phyloP scores from a whole-genome alignment of 495 filamentous ascomycete species.

The Penicillium desertorum region DNA sequence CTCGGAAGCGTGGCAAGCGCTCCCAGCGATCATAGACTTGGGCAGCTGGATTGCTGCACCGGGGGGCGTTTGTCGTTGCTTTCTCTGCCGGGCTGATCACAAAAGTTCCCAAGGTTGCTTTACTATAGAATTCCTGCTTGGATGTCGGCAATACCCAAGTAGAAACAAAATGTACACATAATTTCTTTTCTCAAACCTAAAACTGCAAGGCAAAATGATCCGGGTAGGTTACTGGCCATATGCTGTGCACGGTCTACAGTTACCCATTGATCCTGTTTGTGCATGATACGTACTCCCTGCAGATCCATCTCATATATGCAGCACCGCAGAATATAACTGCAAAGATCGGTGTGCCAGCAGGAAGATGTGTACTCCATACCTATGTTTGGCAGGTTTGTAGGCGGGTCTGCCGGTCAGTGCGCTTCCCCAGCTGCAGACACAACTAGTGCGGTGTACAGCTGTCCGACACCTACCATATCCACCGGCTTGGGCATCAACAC shows the following conservation, averaged over 20 bases:
- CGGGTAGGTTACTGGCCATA: background rate
- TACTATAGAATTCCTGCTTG: constrained; percentile 2
- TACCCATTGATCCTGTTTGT: background rate
- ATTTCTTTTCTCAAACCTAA: background rate
- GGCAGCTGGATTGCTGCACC: background rate
- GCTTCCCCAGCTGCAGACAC: constrained; percentile 4
- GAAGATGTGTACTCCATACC: background rate
- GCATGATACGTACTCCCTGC: background rate
- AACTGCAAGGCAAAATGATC: background rate
- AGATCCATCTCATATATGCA: background rate
- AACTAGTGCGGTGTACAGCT: constrained; percentile 6
- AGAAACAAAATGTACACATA: constrained; percentile 14
- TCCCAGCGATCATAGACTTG: constrained; percentile 35
- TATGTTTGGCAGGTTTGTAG: background rate
- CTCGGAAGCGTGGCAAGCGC: constrained; percentile 36
- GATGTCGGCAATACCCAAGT: background rate
- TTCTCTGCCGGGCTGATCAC: constrained; percentile 1
- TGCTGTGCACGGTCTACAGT: background rate
- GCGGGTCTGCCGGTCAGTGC: background rate
- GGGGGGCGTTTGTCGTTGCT: background rate
- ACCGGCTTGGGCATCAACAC: constrained; percentile 24
- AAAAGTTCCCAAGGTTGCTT: constrained; percentile 3
- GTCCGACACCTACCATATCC: background rate
- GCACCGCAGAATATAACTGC: background rate
- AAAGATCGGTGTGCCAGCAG: background rate